Evolutionary conservation across 2,329 filamentous ascomycete genomes (phyloP).

Genomic region (Biscogniauxia sp.): DNA sequence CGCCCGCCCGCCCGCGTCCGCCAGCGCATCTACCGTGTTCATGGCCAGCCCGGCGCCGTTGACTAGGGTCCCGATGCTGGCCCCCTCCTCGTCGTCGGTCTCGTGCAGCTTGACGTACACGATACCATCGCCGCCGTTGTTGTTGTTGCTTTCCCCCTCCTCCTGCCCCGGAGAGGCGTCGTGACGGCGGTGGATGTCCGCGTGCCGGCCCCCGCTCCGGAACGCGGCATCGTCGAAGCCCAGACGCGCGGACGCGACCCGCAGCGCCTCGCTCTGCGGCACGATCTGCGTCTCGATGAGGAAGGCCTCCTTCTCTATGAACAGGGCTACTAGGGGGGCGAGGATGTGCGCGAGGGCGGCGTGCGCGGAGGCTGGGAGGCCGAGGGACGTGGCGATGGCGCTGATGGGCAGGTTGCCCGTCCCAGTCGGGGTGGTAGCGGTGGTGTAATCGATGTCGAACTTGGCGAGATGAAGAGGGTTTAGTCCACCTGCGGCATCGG

Average conservation of each 20-base stretch:
- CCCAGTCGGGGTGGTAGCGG: conserved; percentile 34
- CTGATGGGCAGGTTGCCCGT: conserved; percentile 37
- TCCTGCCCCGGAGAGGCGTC: no score
- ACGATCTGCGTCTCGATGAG: conserved; percentile 51
- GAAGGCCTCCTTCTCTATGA: conserved; percentile 64
- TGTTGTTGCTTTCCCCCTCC: not conserved
- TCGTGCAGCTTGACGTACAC: conserved; percentile 65
- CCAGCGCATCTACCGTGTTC: conserved; percentile 83
- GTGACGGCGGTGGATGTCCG: conserved; percentile 49
- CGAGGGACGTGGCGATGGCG: conserved; percentile 48
- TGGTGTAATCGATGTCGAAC: conserved; percentile 62
- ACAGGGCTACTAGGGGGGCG: conserved; percentile 54
- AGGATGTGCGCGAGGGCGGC: conserved; percentile 48
- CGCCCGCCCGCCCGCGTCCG: conserved; percentile 62
- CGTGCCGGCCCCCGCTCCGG: conserved; percentile 59
- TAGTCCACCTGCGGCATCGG: no score
- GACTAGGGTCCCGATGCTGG: conserved; percentile 76
- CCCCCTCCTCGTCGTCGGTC: conserved; percentile 35
- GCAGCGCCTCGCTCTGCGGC: conserved; percentile 35
- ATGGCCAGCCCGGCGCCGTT: conserved; percentile 89
- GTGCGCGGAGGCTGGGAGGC: conserved; percentile 44
- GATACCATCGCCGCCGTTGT: conserved; percentile 66
- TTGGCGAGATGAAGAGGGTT: conserved; percentile 22
- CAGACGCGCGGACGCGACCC: conserved; percentile 54
- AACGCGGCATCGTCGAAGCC: conserved; percentile 71